Percentiles rank a stretch among this genome's conserved stretches.
These are phyloP conservation scores for Dalbergia cochinchinensis DNA, from an alignment of 306 rosid genomes.

Conservation along the genomic window DNA sequence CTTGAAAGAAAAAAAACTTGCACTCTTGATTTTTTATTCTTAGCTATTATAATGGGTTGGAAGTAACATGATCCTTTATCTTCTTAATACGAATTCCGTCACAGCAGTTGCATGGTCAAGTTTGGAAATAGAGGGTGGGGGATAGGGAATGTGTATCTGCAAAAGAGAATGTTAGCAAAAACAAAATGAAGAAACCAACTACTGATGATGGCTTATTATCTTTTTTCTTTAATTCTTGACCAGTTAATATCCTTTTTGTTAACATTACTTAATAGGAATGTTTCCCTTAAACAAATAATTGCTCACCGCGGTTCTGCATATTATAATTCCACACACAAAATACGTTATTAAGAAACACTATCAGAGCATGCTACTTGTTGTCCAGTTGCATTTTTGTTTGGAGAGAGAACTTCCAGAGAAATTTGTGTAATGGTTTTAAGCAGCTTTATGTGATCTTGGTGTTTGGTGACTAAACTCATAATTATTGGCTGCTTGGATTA, in stretches of 20 bases:
- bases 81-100: not conserved
- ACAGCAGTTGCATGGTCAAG: not conserved
- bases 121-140: not conserved
- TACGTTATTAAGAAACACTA: not conserved
- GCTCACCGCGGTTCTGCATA: not conserved
- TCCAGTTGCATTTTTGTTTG: slow-evolving; percentile 21
- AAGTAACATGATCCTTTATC: not conserved
- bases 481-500: not conserved
- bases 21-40: not conserved
- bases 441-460: not conserved
- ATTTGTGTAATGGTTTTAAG: not conserved
- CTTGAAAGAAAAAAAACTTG: not conserved
- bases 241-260: not conserved
- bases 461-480: slow-evolving; percentile 2
- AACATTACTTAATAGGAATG: not conserved
- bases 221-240: not conserved
- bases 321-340: not conserved
- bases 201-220: not conserved
- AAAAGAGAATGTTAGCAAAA: not conserved
- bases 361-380: not conserved
- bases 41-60: not conserved
- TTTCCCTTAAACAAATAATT: not conserved
- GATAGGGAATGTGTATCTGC: not conserved
- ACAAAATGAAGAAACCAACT: not conserved
- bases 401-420: not conserved